Evolutionary conservation across 129 eudicot species (phyloP).

Genomic region (Arctium minus): DNA sequence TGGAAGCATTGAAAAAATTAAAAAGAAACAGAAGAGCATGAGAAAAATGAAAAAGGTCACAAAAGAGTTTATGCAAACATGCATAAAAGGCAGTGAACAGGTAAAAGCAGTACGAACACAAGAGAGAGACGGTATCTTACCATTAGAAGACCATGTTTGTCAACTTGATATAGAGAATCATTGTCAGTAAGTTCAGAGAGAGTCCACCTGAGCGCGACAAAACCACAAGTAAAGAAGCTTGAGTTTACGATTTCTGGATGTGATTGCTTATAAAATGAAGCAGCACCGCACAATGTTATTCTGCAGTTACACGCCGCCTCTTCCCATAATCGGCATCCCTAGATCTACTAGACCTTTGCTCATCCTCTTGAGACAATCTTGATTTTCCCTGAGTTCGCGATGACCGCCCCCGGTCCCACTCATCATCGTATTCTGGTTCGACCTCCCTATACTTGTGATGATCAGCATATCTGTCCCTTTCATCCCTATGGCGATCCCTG

Average conservation of each 20-base stretch:
- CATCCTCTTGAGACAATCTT: slow-evolving; percentile 56
- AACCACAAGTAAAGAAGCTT: slow-evolving; percentile 22
- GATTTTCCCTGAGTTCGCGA: slow-evolving; percentile 65
- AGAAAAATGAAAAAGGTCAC: neutral
- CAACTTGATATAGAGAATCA: slow-evolving; percentile 14
- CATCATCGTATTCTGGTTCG: slow-evolving; percentile 67
- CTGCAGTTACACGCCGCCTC: slow-evolving; percentile 74
- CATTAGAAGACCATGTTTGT: slow-evolving; percentile 19
- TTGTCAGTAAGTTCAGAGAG: slow-evolving; percentile 9
- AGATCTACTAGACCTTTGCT: slow-evolving; percentile 67
- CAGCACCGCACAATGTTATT: slow-evolving; percentile 26
- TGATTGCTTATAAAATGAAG: slow-evolving; percentile 9
- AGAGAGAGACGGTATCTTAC: slow-evolving; percentile 1
- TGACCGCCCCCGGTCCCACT: slow-evolving; percentile 77
- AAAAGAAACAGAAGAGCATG: neutral
- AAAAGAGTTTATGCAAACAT: neutral
- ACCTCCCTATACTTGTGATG: slow-evolving; percentile 72
- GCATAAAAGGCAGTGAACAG: neutral
- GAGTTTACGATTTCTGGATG: slow-evolving; percentile 18
- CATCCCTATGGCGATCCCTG: slow-evolving; percentile 62
- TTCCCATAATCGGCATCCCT: slow-evolving; percentile 84
- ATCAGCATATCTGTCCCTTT: slow-evolving; percentile 68
- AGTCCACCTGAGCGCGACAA: slow-evolving; percentile 18
- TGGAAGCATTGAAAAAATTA: neutral
- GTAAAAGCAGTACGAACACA: neutral